phyloP scores from a whole-genome alignment of 176 grass and related monocot genomes.

The Lolium perenne region DNA sequence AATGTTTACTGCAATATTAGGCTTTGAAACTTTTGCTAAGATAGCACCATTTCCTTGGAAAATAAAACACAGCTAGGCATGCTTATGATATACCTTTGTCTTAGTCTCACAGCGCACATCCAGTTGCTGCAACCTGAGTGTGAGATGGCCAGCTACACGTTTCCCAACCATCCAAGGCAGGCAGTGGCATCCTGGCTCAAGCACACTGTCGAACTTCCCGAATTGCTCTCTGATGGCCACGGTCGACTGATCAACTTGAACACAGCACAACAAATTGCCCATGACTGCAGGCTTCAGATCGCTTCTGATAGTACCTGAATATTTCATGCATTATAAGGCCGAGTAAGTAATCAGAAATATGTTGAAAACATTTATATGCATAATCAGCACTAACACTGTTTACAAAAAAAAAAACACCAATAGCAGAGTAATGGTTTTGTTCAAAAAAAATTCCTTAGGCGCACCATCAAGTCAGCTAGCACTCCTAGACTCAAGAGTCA shows the following conservation, averaged over 20 bases:
- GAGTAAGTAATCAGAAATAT: conserved; percentile 12
- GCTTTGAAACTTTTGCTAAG: not conserved
- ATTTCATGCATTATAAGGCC: conserved; percentile 30
- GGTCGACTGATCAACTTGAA: conserved; percentile 44
- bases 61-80: not conserved
- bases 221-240: conserved; percentile 49
- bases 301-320: conserved; percentile 35
- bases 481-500: not conserved
- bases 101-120: conserved; percentile 76
- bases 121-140: conserved; percentile 64
- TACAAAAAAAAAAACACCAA: not conserved
- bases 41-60: not conserved
- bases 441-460: not conserved
- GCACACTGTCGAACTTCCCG: conserved; percentile 54
- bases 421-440: not conserved
- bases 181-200: conserved; percentile 60
- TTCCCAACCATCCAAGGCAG: conserved; percentile 44
- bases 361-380: not conserved
- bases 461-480: not conserved
- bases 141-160: conserved; percentile 53
- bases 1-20: not conserved
- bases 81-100: conserved; percentile 54
- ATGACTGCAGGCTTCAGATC: conserved; percentile 41
- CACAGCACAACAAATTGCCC: conserved; percentile 73
- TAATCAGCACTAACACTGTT: not conserved